Evolutionary conservation across 2,329 filamentous ascomycete species (phyloP), one percentile per base, ranked within the genome.

Genomic region (Epichloe amarillans): DNA sequence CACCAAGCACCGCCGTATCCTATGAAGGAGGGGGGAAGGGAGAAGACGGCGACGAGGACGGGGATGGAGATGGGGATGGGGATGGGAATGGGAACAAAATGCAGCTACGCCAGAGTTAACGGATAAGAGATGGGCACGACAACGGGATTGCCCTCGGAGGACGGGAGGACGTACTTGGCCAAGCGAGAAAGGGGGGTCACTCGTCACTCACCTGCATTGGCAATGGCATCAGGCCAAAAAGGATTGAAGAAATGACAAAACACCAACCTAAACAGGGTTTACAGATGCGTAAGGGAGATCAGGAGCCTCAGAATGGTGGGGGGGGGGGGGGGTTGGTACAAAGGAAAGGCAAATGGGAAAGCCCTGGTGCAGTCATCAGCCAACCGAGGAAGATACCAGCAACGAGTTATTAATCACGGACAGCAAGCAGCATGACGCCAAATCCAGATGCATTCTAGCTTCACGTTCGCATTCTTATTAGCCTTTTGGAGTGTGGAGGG

Each of bases 231-330:
- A 30, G 39, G n/a, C n/a, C 30, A 15, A 46, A 21, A 49, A 8
- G 26, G 15, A 6, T 38, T 49, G 30, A 42, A n/a, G 47, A 46
- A 46, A 37, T 44, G 21, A 38, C 30, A 45, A 52, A 52, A 41
- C 50, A 49, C 41, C 46, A 52, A 36, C 17, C 41, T 26, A n/a
- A 49, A 35, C 6, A 17, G 19, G 36, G n/a, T n/a, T 46, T 38
- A 2, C 30, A 50, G 49, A 50, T 46, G 26, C 10, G 30, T 11
- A 17, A 15, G n/a, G 37, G 21, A 14, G 23, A 43, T 15, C 33
- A 44, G 40, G 41, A 47, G 46, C 49, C 43, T 46, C 37, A 50
- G 14, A 26, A 12, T 7, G 5, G 5, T 1, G 21, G 1, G 1
- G 21, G 23, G 23, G 26, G 33, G 14, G n/a, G 12, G 4, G n/a